Percentiles rank a stretch among this genome's conserved stretches.
Evolutionary conservation across 805 yeast genomes (phyloP).

Genomic region (Zygosaccharomyces bailii): DNA sequence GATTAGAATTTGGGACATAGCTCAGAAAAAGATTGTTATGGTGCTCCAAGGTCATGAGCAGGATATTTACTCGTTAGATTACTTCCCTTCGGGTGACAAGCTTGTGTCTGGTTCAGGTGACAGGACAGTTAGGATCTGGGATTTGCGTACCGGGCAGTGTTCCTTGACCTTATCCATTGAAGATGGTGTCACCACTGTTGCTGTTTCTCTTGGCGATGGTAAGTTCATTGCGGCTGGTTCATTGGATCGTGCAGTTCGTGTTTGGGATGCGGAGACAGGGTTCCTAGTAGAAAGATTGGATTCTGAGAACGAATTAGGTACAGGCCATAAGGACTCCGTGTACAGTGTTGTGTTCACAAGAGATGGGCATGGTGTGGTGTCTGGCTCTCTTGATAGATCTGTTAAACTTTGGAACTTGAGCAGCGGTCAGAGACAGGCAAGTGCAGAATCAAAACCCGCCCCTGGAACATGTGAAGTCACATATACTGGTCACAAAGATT

Average conservation of each 20-base stretch:
- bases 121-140: conserved; percentile 96
- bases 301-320: conserved; percentile 80
- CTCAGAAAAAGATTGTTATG: conserved; percentile 78
- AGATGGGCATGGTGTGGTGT: conserved; percentile 85
- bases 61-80: conserved; percentile 93
- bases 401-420: conserved; percentile 93
- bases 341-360: conserved; percentile 92
- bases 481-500: conserved; percentile 93
- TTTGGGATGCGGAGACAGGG: conserved; percentile 94
- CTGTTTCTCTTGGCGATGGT: conserved; percentile 88
- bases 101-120: conserved; percentile 96
- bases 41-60: conserved; percentile 93
- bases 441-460: conserved; percentile 39
- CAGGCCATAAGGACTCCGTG: conserved; percentile 95
- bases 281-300: conserved; percentile 89
- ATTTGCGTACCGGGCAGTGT: conserved; percentile 81
- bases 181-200: conserved; percentile 98
- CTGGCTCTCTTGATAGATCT: conserved; percentile 93
- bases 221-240: conserved; percentile 94
- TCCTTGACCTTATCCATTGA: conserved; percentile 85
- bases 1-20: conserved; percentile 94
- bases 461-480: conserved; percentile 79
- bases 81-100: conserved; percentile 89
- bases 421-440: conserved; percentile 41
- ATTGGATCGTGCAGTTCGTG: conserved; percentile 89